Evolutionary conservation across 2,329 filamentous ascomycete species (phyloP), one percentile per base, ranked within the genome.

Genomic region (Sclerotinia subarctica): DNA sequence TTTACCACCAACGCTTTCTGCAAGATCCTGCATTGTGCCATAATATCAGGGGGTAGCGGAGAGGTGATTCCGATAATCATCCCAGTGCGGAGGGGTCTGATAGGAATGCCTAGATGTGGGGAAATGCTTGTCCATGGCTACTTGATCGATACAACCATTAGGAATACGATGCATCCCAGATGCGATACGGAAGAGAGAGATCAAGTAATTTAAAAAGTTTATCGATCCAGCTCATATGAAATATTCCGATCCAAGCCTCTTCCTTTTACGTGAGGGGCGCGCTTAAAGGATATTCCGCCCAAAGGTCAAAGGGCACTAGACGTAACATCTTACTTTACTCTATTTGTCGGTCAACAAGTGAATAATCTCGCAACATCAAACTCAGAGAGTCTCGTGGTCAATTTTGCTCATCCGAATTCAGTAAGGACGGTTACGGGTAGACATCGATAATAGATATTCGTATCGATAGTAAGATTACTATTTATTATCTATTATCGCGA

Each of bases 101-200:
- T 49, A 49, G 32, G 32, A 51, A 51, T 26, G 59, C 47, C 46
- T 51, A 63, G 59, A 63, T 63, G 59, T 49, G 59, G 59, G 59
- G 59, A 63, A 63, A 62, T 62, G 59, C 59, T 62, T 62, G 59
- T 35, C 38, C 11, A 59, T 46, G 42, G 19, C 29, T 29, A 59
- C 38, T 21, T 29, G 21, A 24, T 57, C n/a, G 35, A 54, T 35
- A 35, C 52, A 54, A 35, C 29, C 52, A 54, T 54, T 42, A 42
- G 32, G 52, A 54, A n/a, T 21, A 21, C 54, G 15, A 42, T 5
- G 46, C 19, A 21, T 47, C 26, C 21, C 3, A 13, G 10, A 38
- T 51, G 29, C 29, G 49, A 38, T 13, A 38, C 11, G 38, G 24
- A 26, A 49, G 21, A 11, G 8, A 35, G 44, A 60, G 44, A 44